Conservation (phyloP, 805 yeast genomes). For the Candida wancherniae region DNA sequence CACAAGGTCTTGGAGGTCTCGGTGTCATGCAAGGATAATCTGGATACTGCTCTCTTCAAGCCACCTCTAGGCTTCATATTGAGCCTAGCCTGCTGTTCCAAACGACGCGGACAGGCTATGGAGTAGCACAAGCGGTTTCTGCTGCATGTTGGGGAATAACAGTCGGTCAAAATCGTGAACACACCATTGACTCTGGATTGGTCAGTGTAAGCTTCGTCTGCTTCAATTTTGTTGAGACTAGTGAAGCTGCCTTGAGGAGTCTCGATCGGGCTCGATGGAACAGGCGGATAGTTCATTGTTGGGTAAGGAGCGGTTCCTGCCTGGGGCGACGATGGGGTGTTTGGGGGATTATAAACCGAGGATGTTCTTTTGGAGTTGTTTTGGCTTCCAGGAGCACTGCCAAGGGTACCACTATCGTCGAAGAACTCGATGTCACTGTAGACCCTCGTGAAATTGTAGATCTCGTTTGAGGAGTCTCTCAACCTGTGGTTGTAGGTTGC, state of each 20-base stretch:
- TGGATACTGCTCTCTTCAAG: constrained; percentile 66
- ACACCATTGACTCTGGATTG: constrained; percentile 73
- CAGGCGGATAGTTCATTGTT: constrained; percentile 15
- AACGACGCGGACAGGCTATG: constrained; percentile 91
- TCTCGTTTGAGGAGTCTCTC: constrained; percentile 81
- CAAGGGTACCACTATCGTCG: constrained; percentile 19
- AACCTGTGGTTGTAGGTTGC: constrained; percentile 91
- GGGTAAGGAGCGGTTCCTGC: constrained; percentile 19
- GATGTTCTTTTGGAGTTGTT: constrained; percentile 29
- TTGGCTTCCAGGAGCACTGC: constrained; percentile 17
- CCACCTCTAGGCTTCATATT: constrained; percentile 88
- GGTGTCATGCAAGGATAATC: constrained; percentile 58
- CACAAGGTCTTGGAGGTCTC: constrained; percentile 82
- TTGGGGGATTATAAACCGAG: constrained; percentile 17
- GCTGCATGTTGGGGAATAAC: constrained; percentile 96
- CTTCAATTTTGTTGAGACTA: constrained; percentile 13
- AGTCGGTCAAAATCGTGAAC: constrained; percentile 85
- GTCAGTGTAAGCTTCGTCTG: constrained; percentile 15
- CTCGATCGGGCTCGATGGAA: constrained; percentile 17
- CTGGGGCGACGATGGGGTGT: constrained; percentile 11
- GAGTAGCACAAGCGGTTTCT: constrained; percentile 85
- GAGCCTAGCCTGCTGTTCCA: constrained; percentile 91
- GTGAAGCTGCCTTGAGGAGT: constrained; percentile 13
- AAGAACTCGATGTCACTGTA: constrained; percentile 44
- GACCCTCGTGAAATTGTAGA: constrained; percentile 73